Evolutionary conservation across 306 rosid genomes (phyloP).

Genomic region (Gastrolobium villosum): DNA sequence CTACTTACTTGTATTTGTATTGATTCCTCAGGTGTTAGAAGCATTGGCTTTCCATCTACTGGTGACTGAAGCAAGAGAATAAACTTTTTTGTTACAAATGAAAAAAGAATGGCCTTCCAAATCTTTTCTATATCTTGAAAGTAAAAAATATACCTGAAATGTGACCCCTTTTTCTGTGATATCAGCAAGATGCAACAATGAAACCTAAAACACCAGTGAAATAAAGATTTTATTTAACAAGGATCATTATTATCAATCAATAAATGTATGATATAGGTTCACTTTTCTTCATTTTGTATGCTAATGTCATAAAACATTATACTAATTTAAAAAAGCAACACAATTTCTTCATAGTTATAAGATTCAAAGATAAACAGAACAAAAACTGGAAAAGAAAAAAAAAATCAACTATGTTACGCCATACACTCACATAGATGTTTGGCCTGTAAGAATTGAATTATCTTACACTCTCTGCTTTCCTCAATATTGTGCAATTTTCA

Average conservation of each 20-base stretch:
- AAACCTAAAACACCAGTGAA: slow-evolving; percentile 68
- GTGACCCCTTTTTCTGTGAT: slow-evolving; percentile 97
- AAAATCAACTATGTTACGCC: not conserved
- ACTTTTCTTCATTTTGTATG: slow-evolving; percentile 25
- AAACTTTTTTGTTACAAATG: slow-evolving; percentile 41
- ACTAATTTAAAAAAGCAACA: slow-evolving; percentile 6
- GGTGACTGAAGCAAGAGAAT: slow-evolving; percentile 75
- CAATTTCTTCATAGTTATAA: not conserved
- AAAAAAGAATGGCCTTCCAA: slow-evolving; percentile 37
- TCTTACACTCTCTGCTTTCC: slow-evolving; percentile 4
- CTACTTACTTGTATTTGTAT: slow-evolving; percentile 89
- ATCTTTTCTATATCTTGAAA: slow-evolving; percentile 14
- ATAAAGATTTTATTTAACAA: slow-evolving; percentile 32
- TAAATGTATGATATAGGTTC: slow-evolving; percentile 34
- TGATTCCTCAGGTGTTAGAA: slow-evolving; percentile 96
- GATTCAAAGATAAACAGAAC: not conserved
- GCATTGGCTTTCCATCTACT: slow-evolving; percentile 98
- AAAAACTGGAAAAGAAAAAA: slow-evolving; percentile 13
- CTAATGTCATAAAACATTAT: not conserved
- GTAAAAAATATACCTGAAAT: slow-evolving; percentile 76
- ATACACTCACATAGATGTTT: not conserved
- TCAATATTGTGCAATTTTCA: slow-evolving; percentile 19
- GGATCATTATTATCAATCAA: slow-evolving; percentile 29
- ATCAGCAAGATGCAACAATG: slow-evolving; percentile 96
- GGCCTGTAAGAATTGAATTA: slow-evolving; percentile 19